Conservation (phyloP, 139 green algal species). For the Picochlorum sp. region DNA sequence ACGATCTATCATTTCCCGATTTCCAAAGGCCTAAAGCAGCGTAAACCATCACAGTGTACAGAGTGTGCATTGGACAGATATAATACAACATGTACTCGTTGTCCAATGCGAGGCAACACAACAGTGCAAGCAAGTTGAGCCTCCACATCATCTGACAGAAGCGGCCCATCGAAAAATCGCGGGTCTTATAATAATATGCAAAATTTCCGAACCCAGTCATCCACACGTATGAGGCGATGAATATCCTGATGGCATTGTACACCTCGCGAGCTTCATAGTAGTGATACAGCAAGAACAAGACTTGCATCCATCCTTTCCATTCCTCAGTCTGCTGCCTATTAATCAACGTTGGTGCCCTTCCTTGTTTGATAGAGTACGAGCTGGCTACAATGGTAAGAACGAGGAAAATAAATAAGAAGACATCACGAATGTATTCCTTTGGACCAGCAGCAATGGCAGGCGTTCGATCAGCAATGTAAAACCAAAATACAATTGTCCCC, state of each 20-base stretch:
- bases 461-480: conserved; percentile 80
- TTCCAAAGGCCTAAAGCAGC: conserved; percentile 49
- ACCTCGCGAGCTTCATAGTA: conserved; percentile 87
- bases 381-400: conserved; percentile 50
- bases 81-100: conserved; percentile 99
- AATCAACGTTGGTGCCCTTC: conserved; percentile 59
- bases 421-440: conserved; percentile 48
- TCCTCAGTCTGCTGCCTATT: conserved; percentile 94
- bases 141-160: conserved; percentile 96
- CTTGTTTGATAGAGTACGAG: conserved; percentile 17
- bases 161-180: conserved; percentile 57
- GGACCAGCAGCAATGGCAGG: conserved; percentile 25
- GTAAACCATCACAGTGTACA: conserved; percentile 93
- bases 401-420: conserved; percentile 77
- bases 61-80: conserved; percentile 98
- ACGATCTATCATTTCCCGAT: conserved; percentile 54
- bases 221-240: conserved; percentile 96
- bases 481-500: conserved; percentile 75
- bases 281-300: conserved; percentile 94
- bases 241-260: conserved; percentile 97
- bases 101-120: conserved; percentile 66
- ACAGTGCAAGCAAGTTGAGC: conserved; percentile 86
- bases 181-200: conserved; percentile 84
- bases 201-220: conserved; percentile 98
- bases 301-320: conserved; percentile 95